Base-by-base conservation (phyloP, 208 protist species). In the Kentomonas sorsogonicus region DNA sequence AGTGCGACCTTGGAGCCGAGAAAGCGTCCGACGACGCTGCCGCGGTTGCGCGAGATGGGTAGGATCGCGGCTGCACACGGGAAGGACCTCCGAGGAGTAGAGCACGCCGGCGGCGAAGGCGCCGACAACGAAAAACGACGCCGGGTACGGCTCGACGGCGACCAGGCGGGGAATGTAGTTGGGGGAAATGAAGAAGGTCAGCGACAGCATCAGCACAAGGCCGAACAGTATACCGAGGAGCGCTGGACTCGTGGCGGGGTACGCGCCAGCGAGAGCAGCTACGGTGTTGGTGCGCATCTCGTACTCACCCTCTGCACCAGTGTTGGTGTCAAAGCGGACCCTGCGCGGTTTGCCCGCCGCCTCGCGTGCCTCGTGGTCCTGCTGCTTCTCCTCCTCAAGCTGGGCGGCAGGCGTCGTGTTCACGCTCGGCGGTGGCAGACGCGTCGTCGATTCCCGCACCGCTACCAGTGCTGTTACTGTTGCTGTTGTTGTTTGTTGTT, bases 151-250 rank as follows among this genome's bases (percentile, higher is more conserved):
- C 10, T 89, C 80, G 16, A 92, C 46, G 13, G 76, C 84, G 9
- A 92, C 39, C 26, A 92, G 62, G 26, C 84, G 80, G 3, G 84
- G 84, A 40, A 92, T 84, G 61, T 79, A 80, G 57, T 85, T 85
- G 58, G 84, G 72, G 18, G 61, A 83, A 52, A 56, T 68, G 50
- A 74, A 82, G 34, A 88, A 79, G 41, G 59, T 83, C 16, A 91
- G 22, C 10, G 67, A 66, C 26, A 86, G 34, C 43, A 47, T 66
- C 16, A 39, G 53, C 27, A 70, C 65, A 44, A 63, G 5, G 34
- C 83, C 73, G 47, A 77, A 85, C 4, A 87, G 53, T 7, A 70
- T 34, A 43, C 83, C 83, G 27, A 79, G 60, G 41, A 83, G 50
- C 13, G 50, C 18, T 20, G 51, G 71, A 18, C 65, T 62, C 25